Base-by-base conservation (phyloP, 2,329 filamentous ascomycete species). In the Xylaria multiplex region DNA sequence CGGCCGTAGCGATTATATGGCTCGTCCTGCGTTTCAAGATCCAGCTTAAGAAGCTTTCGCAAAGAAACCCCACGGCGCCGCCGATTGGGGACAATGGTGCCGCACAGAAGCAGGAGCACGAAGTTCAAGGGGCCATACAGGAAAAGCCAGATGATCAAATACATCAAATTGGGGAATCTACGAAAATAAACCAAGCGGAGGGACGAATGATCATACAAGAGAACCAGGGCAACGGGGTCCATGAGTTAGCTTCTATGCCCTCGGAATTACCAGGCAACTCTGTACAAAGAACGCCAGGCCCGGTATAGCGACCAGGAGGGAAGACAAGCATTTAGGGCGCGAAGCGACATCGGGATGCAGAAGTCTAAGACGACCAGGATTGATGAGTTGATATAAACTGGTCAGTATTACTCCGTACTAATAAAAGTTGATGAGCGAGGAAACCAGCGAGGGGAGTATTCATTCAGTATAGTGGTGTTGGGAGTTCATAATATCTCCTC, bases 121-220 rank as follows among this genome's bases (percentile, higher is more conserved):
- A 30, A 13, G 8, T 2, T 24, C 52, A 14, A 24, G 52, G 11
- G 11, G 9, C 40, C 11, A 49, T 16, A 4, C 27, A 37, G 8
- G 43, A 49, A 13, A 22, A 3, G n/a, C 24, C 8, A 30, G n/a
- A 32, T 48, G 55, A 40, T 35, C 30, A 22, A 11, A 19, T 32
- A 49, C n/a, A 58, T 14, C 43, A 49, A 9, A 13, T 24, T 5
- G 55, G 19, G 7, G 43, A n/a, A 16, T 11, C 0, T 14, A 2
- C 32, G 13, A 40, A 27, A 40, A 40, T 40, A 6, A 43, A 40
- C 27, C 27, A 49, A 32, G n/a, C 27, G 9, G 55, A 49, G 1
- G 55, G 55, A 16, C 16, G 22, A 16, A 58, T 58, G 55, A 40
- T 58, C 19, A 11, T 49, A 22, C 43, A 49, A 8, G 43, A 58